Evolutionary conservation across 2,329 filamentous ascomycete genomes (phyloP).

Genomic region (Ampelomyces quisqualis): DNA sequence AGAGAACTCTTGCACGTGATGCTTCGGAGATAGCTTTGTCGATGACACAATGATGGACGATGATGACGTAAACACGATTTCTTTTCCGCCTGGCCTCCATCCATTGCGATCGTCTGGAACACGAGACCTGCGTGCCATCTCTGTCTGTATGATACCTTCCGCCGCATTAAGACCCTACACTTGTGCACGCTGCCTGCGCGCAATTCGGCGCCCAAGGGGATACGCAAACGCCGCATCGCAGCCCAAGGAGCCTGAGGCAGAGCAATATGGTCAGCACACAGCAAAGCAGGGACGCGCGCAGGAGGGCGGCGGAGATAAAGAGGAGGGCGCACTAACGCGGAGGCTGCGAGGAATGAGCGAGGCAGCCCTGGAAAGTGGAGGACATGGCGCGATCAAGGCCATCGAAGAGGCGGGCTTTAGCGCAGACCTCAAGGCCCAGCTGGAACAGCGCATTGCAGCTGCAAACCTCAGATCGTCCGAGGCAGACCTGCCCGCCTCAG

Average conservation of each 20-base stretch:
- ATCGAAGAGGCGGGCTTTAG: constrained; percentile 64
- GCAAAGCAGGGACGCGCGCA: background rate
- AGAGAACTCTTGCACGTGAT: too few species aligned
- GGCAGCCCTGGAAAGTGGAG: constrained; percentile 57
- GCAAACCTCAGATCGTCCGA: constrained; percentile 59
- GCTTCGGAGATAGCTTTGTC: too few species aligned
- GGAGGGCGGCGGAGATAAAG: constrained; percentile 14
- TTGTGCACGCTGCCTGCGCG: constrained; percentile 47
- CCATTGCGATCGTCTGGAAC: background rate
- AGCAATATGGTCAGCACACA: constrained; percentile 1
- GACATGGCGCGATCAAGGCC: constrained; percentile 56
- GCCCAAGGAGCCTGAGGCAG: constrained; percentile 12
- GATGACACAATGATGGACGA: too few species aligned
- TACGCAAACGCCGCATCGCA: constrained; percentile 27
- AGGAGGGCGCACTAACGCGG: constrained; percentile 59
- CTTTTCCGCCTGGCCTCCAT: background rate
- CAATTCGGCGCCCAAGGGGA: constrained; percentile 22
- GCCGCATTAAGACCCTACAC: constrained; percentile 26
- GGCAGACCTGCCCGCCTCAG: constrained; percentile 57
- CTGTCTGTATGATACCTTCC: constrained; percentile 33
- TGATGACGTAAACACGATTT: constrained; percentile 14
- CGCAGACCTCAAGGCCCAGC: constrained; percentile 58
- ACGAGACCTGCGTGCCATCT: too few species aligned
- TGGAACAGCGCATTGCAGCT: constrained; percentile 60
- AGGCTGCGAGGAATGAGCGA: constrained; percentile 62